Evolutionary conservation across 1,284 basidiomycete genomes (phyloP).

Genomic region (Phaffia rhodozyma): DNA sequence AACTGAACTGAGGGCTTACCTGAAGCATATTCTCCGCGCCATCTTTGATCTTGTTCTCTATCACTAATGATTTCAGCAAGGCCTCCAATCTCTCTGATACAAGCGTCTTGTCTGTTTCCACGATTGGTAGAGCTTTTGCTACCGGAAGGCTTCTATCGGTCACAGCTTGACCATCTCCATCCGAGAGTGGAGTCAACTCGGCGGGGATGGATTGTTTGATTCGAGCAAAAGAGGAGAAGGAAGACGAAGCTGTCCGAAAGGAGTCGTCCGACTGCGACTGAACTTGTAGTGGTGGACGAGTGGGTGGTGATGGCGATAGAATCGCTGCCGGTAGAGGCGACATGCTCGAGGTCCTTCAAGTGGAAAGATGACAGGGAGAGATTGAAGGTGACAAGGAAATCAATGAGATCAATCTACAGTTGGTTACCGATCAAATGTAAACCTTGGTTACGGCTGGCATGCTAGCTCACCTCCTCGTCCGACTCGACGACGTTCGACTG

Average conservation of each 20-base stretch:
- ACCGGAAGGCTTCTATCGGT: not conserved
- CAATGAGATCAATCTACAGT: too few species aligned
- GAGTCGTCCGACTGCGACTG: conserved; percentile 12
- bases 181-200: not conserved
- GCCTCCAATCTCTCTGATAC: conserved; percentile 31
- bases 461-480: too few species aligned
- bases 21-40: conserved; percentile 44
- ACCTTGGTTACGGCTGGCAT: too few species aligned
- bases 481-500: too few species aligned
- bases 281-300: too few species aligned
- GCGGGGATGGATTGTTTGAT: not conserved
- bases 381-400: too few species aligned
- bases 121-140: not conserved
- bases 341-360: too few species aligned
- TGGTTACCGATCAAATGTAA: too few species aligned
- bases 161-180: too few species aligned
- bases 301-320: too few species aligned
- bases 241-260: not conserved
- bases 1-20: conserved; percentile 22
- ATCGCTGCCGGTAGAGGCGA: too few species aligned
- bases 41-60: conserved; percentile 41
- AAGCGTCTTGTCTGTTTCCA: not conserved
- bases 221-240: not conserved
- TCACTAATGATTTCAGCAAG: conserved; percentile 35
- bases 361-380: too few species aligned